These are phyloP conservation scores for Euphorbia corollata DNA, from an alignment of 441 rosid genomes.

Conservation along the genomic window DNA sequence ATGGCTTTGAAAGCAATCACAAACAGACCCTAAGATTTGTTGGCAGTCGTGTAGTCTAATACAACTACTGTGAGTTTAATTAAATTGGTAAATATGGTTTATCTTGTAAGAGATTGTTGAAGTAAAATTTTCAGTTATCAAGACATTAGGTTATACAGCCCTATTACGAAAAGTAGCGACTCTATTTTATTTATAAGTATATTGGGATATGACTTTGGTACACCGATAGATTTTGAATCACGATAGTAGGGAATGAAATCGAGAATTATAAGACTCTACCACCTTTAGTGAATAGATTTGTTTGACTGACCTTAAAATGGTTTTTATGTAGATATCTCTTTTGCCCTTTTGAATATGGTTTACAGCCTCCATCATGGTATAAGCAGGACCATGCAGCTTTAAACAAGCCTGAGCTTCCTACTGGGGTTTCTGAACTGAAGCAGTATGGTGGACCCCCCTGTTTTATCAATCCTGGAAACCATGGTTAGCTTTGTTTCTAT, in stretches of 20 bases:
- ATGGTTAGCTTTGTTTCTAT: conserved; percentile 54
- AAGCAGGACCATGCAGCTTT: conserved; percentile 66
- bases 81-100: neutral
- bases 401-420: conserved; percentile 85
- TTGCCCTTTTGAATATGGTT: conserved; percentile 91
- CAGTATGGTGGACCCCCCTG: conserved; percentile 91
- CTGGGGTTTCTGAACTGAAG: conserved; percentile 59
- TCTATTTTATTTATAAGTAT: neutral
- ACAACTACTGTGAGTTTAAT: neutral
- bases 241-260: neutral
- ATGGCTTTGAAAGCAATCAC: no score
- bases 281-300: neutral
- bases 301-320: conserved; percentile 1
- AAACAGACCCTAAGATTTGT: neutral
- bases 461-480: conserved; percentile 94
- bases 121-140: neutral
- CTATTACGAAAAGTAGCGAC: neutral
- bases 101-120: neutral
- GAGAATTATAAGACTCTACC: neutral
- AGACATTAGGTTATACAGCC: neutral
- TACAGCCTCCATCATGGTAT: conserved; percentile 90
- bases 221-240: neutral
- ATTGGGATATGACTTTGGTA: neutral
- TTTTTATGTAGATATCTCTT: conserved; percentile 66
- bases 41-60: neutral